These are phyloP conservation scores for Orobanche coerulescens DNA, from an alignment of 257 asterid species.

Conservation along the genomic window DNA sequence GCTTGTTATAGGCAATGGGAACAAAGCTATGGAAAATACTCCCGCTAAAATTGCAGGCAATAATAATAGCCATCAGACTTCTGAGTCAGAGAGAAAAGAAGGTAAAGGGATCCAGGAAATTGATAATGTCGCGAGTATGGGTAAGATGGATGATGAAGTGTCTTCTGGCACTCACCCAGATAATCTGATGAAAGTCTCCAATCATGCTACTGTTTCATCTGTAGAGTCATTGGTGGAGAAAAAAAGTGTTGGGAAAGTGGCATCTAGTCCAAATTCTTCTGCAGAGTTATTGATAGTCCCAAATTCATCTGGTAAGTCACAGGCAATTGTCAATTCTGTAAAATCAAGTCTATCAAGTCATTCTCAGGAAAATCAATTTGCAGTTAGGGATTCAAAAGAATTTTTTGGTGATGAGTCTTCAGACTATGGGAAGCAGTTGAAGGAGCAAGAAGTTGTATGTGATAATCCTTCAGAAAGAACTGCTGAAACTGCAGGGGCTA, in stretches of 20 bases:
- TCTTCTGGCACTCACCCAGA: conserved; percentile 33
- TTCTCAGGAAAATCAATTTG: conserved; percentile 27
- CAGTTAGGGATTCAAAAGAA: conserved; percentile 26
- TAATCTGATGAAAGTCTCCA: conserved; percentile 28
- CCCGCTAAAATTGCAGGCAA: conserved; percentile 29
- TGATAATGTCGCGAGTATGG: conserved; percentile 27
- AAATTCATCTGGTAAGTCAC: conserved; percentile 29
- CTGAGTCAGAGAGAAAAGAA: conserved; percentile 35
- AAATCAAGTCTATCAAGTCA: conserved; percentile 30
- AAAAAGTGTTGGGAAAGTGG: conserved; percentile 30
- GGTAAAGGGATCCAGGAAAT: conserved; percentile 32
- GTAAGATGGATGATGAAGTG: conserved; percentile 30
- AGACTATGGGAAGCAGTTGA: conserved; percentile 23
- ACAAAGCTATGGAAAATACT: conserved; percentile 29
- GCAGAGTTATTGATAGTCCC: conserved; percentile 22
- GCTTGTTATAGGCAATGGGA: conserved; percentile 42
- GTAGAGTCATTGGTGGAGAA: conserved; percentile 25
- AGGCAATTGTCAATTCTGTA: conserved; percentile 18
- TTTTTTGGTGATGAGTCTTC: conserved; percentile 28
- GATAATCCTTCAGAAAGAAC: conserved; percentile 38
- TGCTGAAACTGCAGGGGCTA: conserved; percentile 29
- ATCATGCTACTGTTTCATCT: conserved; percentile 33
- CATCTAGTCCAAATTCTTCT: conserved; percentile 27
- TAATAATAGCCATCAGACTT: conserved; percentile 27
- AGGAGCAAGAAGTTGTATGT: conserved; percentile 29